A percentile compares a stretch with the other conserved stretches of the same genome.
Evolutionary conservation across 495 filamentous ascomycete genomes (phyloP).

Genomic region (Terfezia boudieri): DNA sequence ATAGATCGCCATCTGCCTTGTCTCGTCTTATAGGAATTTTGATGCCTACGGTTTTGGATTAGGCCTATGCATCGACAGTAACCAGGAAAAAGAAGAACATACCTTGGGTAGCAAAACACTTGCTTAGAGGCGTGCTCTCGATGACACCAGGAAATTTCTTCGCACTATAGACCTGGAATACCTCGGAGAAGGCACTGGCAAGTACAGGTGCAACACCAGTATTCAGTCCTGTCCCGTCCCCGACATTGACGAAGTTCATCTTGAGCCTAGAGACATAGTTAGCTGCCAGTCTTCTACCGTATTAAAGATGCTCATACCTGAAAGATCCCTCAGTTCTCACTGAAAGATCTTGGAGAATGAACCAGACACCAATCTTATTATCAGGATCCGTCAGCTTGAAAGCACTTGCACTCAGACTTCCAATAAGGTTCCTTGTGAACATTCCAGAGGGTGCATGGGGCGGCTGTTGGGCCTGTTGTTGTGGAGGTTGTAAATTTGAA

Average conservation of each 20-base stretch:
- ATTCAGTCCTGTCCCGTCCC: slow-evolving; percentile 35
- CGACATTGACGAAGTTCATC: slow-evolving; percentile 74
- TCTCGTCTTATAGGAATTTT: slow-evolving; percentile 20
- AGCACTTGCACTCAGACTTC: slow-evolving; percentile 74
- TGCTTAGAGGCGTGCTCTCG: slow-evolving; percentile 80
- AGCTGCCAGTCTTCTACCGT: not conserved
- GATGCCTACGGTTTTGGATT: slow-evolving; percentile 8
- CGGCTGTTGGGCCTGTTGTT: slow-evolving; percentile 22
- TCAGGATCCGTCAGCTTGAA: slow-evolving; percentile 64
- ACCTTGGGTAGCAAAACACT: slow-evolving; percentile 83
- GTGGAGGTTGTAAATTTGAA: slow-evolving; percentile 21
- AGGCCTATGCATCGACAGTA: not conserved
- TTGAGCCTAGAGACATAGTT: slow-evolving; percentile 28
- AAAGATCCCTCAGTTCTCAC: slow-evolving; percentile 83
- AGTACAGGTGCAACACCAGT: slow-evolving; percentile 63
- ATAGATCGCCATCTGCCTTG: slow-evolving; percentile 12
- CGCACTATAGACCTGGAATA: slow-evolving; percentile 83
- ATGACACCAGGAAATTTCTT: slow-evolving; percentile 98
- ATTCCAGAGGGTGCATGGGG: slow-evolving; percentile 45
- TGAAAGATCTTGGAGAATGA: slow-evolving; percentile 85
- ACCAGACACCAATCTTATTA: slow-evolving; percentile 84
- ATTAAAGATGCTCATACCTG: slow-evolving; percentile 33
- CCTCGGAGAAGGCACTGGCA: slow-evolving; percentile 67
- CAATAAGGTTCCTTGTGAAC: slow-evolving; percentile 93
- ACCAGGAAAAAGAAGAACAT: slow-evolving; percentile 23